Evolutionary conservation across 345 rosid genomes (phyloP).

Genomic region (Carallia pectinifolia): DNA sequence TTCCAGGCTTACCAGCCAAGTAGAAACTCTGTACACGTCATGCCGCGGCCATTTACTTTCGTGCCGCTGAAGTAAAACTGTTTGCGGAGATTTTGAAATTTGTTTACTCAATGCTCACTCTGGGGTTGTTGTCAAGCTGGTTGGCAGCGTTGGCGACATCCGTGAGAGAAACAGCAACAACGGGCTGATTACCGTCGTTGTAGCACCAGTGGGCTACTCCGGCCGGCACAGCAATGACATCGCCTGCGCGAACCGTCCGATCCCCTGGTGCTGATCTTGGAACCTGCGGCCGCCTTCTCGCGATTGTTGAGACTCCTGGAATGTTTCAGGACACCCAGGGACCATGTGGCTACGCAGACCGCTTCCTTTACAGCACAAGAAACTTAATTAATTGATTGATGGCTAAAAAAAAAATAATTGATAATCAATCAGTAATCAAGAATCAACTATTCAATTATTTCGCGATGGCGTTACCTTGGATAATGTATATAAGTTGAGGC

Average conservation of each 20-base stretch:
- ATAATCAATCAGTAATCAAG: not conserved
- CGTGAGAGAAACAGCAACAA: conserved; percentile 36
- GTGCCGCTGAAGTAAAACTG: no score
- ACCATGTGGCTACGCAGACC: conserved; percentile 44
- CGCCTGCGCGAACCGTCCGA: conserved; percentile 46
- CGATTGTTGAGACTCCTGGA: conserved; percentile 46
- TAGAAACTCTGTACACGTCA: conserved; percentile 42
- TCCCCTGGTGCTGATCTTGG: conserved; percentile 60
- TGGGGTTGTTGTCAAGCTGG: conserved; percentile 66
- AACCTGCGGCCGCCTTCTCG: conserved; percentile 16
- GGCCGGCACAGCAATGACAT: conserved; percentile 44
- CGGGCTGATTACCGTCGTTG: conserved; percentile 51
- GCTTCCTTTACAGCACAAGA: conserved; percentile 28
- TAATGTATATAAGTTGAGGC: conserved; percentile 48
- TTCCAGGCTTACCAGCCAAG: conserved; percentile 70
- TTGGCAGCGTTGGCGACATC: conserved; percentile 42
- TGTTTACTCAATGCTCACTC: conserved; percentile 37
- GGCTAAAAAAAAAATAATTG: no score
- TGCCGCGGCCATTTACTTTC: not conserved
- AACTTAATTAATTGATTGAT: no score
- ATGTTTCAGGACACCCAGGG: conserved; percentile 75
- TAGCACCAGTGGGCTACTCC: conserved; percentile 59
- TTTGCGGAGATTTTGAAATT: not conserved
- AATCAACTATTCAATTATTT: not conserved
- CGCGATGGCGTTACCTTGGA: conserved; percentile 33